Conservation (phyloP, 2,329 filamentous ascomycete genomes). For the Pleomassaria siparia region DNA sequence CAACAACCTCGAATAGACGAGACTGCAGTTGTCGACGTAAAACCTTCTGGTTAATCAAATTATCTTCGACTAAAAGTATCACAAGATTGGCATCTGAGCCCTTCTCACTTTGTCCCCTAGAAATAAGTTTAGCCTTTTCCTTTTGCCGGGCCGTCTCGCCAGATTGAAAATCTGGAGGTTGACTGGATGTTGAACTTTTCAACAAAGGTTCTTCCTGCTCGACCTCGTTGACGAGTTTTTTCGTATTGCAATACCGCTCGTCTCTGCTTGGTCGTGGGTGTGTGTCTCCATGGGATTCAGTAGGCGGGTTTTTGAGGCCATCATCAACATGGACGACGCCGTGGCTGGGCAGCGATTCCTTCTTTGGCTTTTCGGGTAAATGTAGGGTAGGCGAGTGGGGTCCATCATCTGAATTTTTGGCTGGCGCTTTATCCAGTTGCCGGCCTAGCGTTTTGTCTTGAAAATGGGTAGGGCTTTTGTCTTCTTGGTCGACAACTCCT, state of each 20-base stretch:
- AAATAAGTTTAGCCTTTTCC: slow-evolving; percentile 16
- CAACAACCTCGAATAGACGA: slow-evolving; percentile 45
- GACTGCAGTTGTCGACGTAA: slow-evolving; percentile 52
- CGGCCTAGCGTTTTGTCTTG: too few species aligned
- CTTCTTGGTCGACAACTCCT: too few species aligned
- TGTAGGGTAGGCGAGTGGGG: too few species aligned
- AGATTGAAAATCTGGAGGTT: slow-evolving; percentile 15
- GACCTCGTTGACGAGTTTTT: slow-evolving; percentile 16
- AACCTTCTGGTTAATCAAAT: slow-evolving; percentile 53
- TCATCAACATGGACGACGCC: slow-evolving; percentile 20
- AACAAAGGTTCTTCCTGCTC: slow-evolving; percentile 5
- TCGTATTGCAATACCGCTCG: slow-evolving; percentile 26
- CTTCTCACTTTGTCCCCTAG: slow-evolving; percentile 22
- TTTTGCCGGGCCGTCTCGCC: slow-evolving; percentile 32
- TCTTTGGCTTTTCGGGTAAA: too few species aligned
- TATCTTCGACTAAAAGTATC: slow-evolving; percentile 52
- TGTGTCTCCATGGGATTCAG: slow-evolving; percentile 29
- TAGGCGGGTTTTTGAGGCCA: slow-evolving; percentile 34
- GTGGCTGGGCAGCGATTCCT: slow-evolving; percentile 19
- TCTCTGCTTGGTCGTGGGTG: slow-evolving; percentile 26
- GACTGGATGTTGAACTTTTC: slow-evolving; percentile 9
- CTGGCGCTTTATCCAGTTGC: too few species aligned
- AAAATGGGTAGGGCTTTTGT: too few species aligned
- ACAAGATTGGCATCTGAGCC: slow-evolving; percentile 21
- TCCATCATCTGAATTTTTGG: too few species aligned